A percentile compares a stretch with the other conserved stretches of the same genome.
Evolutionary conservation across 108 stramenopile species (phyloP).

Genomic region (Nitzschia palea): DNA sequence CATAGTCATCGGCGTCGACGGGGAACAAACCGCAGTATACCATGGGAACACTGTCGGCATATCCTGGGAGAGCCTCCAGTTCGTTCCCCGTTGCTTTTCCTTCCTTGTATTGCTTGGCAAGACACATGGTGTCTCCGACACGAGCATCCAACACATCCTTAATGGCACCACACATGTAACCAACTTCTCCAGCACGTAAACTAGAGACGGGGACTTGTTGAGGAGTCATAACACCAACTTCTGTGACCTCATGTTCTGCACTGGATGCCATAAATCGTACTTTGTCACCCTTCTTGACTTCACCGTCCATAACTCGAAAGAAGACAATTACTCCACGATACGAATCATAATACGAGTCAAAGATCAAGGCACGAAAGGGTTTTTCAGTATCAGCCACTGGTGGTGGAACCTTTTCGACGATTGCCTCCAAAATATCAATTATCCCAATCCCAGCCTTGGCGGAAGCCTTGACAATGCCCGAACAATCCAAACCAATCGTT

Average conservation of each 20-base stretch:
- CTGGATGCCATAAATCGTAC: constrained; percentile 67
- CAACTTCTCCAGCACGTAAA: constrained; percentile 90
- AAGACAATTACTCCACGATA: constrained; percentile 96
- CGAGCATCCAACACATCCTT: constrained; percentile 94
- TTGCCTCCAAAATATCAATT: constrained; percentile 91
- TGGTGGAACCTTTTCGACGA: constrained; percentile 88
- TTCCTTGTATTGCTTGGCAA: constrained; percentile 73
- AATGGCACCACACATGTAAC: constrained; percentile 92
- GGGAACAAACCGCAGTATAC: constrained; percentile 97
- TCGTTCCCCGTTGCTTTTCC: constrained; percentile 26
- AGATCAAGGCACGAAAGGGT: constrained; percentile 90
- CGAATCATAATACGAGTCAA: constrained; percentile 95
- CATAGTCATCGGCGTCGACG: constrained; percentile 94
- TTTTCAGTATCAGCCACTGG: constrained; percentile 65
- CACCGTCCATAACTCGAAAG: constrained; percentile 95
- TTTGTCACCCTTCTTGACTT: constrained; percentile 79
- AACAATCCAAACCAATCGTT: constrained; percentile 93
- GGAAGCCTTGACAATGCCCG: constrained; percentile 81
- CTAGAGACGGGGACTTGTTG: constrained; percentile 75
- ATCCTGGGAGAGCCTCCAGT: constrained; percentile 71
- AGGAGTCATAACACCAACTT: constrained; percentile 94
- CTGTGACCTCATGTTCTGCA: constrained; percentile 88
- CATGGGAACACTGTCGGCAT: constrained; percentile 90
- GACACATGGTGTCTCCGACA: constrained; percentile 94
- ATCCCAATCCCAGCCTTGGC: constrained; percentile 95